These are phyloP conservation scores for Mycena maculata DNA, from an alignment of 768 basidiomycete species.

Conservation along the genomic window DNA sequence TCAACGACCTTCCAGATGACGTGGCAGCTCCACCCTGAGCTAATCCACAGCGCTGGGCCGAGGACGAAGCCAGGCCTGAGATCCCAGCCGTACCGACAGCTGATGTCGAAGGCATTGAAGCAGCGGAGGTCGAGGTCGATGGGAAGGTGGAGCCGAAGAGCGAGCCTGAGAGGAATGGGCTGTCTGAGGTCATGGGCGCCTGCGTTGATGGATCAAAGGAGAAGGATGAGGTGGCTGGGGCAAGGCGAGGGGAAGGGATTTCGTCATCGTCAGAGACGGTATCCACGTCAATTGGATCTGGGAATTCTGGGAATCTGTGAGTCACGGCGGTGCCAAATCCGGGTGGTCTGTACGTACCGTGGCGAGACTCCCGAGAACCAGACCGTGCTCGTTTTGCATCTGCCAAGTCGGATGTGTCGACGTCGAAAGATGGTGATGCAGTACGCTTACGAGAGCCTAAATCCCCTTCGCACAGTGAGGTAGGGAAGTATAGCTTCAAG, in stretches of 20 bases:
- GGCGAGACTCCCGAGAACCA: neutral
- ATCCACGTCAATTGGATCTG: neutral
- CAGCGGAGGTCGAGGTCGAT: neutral
- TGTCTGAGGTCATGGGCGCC: neutral
- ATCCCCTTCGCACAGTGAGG: neutral
- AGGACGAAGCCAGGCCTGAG: neutral
- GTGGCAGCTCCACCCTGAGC: too few species aligned
- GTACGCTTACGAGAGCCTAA: neutral
- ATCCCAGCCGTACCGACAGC: too few species aligned
- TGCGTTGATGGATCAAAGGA: neutral
- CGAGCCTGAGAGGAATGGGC: neutral
- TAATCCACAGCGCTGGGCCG: neutral
- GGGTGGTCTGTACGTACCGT: neutral
- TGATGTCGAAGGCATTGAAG: neutral
- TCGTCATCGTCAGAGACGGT: conserved; percentile 13
- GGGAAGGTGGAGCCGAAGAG: neutral
- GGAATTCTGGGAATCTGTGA: conserved; percentile 12
- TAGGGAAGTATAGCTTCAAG: neutral
- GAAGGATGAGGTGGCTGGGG: neutral
- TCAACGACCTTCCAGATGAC: neutral
- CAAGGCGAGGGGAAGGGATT: neutral
- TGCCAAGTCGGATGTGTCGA: neutral
- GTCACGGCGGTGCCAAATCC: too few species aligned
- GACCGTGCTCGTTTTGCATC: neutral
- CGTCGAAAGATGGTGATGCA: neutral